Evolutionary conservation across 1,139 yeast genomes (phyloP), one percentile per base, ranked within the genome.

Genomic region (Yamadazyma buinensis): DNA sequence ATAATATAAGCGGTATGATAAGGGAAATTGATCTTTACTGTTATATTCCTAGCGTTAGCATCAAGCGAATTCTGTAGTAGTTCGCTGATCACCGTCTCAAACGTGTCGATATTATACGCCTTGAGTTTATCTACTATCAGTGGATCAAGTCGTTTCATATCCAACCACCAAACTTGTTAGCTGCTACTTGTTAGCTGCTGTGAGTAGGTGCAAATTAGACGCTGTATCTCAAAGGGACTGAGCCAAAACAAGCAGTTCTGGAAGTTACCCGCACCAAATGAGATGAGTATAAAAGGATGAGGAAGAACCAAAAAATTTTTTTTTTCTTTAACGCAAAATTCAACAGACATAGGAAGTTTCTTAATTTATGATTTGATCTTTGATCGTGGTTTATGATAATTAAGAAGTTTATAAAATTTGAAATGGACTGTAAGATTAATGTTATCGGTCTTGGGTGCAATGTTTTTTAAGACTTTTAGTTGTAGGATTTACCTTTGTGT

Each of bases 381-480:
- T 21, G 24, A 25, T 30, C 12, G 27, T 5, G 7, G 30, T 35
- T 31, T 19, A 32, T 35, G 17, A 32, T 32, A 32, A 28, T 29
- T 28, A 28, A 30, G 34, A 35, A 31, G 23, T 23, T 17, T n/a
- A 9, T 17, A 17, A 17, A 17, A 12, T 23, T 28, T 30, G 19
- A 26, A 30, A 29, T 35, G 33, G 23, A 32, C 14, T 35, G 38
- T 32, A 35, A 80, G 85, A 80, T 47, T 46, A 71, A 72, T 19
- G 19, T 59, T 59, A 72, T 67, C 61, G 78, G 70, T 81, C 88
- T 81, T 77, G 88, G 88, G 88, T 81, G 88, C 88, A 78, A 80
- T 79, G 69, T 65, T 70, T 84, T 76, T 75, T 30, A 23, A 28
- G 19, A 14, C 19, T 5, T 17, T 17, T 17, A 5, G 5, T 17